These are phyloP conservation scores for Pisolithus thermaeus DNA, from an alignment of 1,284 basidiomycete species.

Conservation along the genomic window DNA sequence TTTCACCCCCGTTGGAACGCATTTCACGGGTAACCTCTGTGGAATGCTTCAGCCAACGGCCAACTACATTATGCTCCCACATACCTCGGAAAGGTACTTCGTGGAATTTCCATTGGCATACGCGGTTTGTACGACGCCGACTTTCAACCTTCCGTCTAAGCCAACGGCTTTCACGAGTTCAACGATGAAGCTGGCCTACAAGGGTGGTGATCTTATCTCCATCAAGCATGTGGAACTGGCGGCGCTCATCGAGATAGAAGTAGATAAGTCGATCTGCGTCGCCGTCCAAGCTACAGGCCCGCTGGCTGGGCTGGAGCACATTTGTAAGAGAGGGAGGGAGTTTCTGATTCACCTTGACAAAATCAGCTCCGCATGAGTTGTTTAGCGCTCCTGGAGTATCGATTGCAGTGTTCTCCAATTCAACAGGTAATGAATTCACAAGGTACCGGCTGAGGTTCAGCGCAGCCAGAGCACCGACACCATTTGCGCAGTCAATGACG, in stretches of 20 bases:
- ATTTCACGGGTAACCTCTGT: slow-evolving; percentile 88
- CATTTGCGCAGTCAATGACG: slow-evolving; percentile 95
- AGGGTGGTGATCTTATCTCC: slow-evolving; percentile 98
- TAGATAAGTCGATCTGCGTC: slow-evolving; percentile 98
- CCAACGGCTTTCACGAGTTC: slow-evolving; percentile 85
- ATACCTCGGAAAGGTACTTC: slow-evolving; percentile 79
- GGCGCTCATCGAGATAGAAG: slow-evolving; percentile 79
- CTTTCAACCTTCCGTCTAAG: slow-evolving; percentile 65
- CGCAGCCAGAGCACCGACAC: slow-evolving; percentile 82
- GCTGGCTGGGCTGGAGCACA: slow-evolving; percentile 60
- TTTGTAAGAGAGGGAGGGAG: slow-evolving; percentile 70
- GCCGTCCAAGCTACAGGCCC: slow-evolving; percentile 92
- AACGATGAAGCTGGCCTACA: slow-evolving; percentile 88
- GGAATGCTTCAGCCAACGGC: not conserved
- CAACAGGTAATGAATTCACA: slow-evolving; percentile 48
- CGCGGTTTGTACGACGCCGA: slow-evolving; percentile 97
- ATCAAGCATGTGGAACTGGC: slow-evolving; percentile 88
- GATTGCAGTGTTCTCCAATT: slow-evolving; percentile 65
- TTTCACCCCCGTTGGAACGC: slow-evolving; percentile 97
- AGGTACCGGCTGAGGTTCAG: slow-evolving; percentile 53
- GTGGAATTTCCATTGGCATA: slow-evolving; percentile 99
- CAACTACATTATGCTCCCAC: not conserved
- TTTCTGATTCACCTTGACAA: slow-evolving; percentile 89
- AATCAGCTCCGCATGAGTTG: slow-evolving; percentile 91
- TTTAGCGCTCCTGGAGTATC: slow-evolving; percentile 76